Evolutionary conservation across 352 stramenopile species (phyloP).

Genomic region (Globisporangium nunn): DNA sequence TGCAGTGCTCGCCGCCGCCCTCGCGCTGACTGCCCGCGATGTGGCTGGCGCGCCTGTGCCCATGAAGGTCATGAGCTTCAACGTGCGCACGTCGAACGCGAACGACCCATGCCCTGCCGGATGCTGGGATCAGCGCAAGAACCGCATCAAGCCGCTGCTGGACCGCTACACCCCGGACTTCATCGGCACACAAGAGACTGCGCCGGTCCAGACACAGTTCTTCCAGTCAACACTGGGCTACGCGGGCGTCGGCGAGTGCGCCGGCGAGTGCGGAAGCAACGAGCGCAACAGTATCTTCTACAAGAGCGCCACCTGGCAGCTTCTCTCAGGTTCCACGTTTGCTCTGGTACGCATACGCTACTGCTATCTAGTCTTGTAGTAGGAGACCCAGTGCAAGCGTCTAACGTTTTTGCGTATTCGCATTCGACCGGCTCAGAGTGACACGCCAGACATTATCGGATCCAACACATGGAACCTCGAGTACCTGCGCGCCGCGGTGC

Average conservation of each 20-base stretch:
- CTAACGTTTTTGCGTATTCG: neutral
- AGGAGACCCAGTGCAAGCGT: neutral
- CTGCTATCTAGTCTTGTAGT: neutral
- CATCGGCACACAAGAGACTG: conserved; percentile 57
- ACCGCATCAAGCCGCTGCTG: conserved; percentile 30
- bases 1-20: neutral
- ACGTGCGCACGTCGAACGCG: conserved; percentile 55
- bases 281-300: conserved; percentile 74
- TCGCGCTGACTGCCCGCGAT: neutral
- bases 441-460: conserved; percentile 40
- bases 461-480: conserved; percentile 64
- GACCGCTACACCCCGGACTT: conserved; percentile 45
- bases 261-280: conserved; percentile 44
- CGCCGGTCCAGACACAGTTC: conserved; percentile 46
- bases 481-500: conserved; percentile 48
- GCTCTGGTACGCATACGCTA: conserved; percentile 38
- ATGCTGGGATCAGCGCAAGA: conserved; percentile 58
- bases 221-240: conserved; percentile 40
- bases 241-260: conserved; percentile 44
- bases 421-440: conserved; percentile 31
- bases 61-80: conserved; percentile 68
- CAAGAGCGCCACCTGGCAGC: conserved; percentile 25
- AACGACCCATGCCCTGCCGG: conserved; percentile 51
- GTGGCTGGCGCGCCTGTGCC: neutral
- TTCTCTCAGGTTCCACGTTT: conserved; percentile 39